Base-by-base conservation (phyloP, 176 grass and related monocot genomes). In the Canna indica region DNA sequence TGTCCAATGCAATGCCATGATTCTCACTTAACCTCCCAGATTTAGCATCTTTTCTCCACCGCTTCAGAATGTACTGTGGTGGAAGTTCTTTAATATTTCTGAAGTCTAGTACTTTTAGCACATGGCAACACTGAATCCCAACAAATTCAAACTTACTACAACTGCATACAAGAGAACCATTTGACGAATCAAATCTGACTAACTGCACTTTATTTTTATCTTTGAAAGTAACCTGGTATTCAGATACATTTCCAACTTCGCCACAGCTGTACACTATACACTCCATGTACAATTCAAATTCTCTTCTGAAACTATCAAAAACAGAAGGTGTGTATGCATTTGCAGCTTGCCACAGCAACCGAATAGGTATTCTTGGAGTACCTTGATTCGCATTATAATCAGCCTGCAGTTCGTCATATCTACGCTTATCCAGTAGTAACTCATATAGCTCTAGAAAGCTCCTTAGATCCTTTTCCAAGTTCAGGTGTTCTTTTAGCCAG, bases 11-110 rank as follows among this genome's bases (percentile, higher is more conserved):
- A 77, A 84, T 82, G 38, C 69, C 67, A 58, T 72, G 46, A 72
- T 66, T 67, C 80, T 76, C 79, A 70, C 71, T 77, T 65, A 76
- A 11, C 3, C 34, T 67, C 63, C 73, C 64, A 54, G 58, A 61
- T 78, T 90, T 91, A 59, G 75, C 93, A 80, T 91, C 93, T 73
- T 87, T 96, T 75, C 86, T 91, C 93, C 88, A 96, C 39, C 93
- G 81, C 46, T 76, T 86, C 38, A 90, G 73, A 78, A 96, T 81
- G 76, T 86, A 96, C 38, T 87, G 84, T n/a, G 22, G 59, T 39
- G 81, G 70, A 60, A 91, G 81, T 72, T 96, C 88, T 87, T 87
- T 83, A 47, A 91, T 69, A 72, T 79, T 91, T 70, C 79, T 90
- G 28, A 90, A 67, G 48, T 87, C 93, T 71, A 85, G 84, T 75